Evolutionary conservation across 164 flowering plant genomes (phyloP).

Genomic region (Vitis riparia): DNA sequence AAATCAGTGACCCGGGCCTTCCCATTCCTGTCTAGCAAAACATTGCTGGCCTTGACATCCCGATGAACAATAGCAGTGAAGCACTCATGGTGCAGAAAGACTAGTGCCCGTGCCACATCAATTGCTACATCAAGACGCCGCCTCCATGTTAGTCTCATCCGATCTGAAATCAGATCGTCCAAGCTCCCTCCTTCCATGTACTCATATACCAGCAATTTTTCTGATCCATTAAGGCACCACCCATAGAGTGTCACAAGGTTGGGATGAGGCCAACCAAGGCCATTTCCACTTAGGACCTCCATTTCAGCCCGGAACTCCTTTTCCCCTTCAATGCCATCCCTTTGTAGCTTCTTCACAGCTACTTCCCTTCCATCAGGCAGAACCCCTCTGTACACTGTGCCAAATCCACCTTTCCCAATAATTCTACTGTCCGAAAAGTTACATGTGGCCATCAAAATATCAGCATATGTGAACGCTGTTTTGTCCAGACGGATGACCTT

Average conservation of each 20-base stretch:
- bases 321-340: conserved; percentile 84
- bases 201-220: conserved; percentile 77
- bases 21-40: conserved; percentile 67
- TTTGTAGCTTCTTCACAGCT: conserved; percentile 82
- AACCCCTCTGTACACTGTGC: conserved; percentile 71
- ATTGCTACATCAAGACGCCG: conserved; percentile 60
- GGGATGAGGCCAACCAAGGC: conserved; percentile 79
- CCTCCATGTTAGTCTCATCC: conserved; percentile 49
- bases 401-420: conserved; percentile 81
- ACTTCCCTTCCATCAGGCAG: conserved; percentile 81
- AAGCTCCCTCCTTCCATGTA: conserved; percentile 91
- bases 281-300: conserved; percentile 74
- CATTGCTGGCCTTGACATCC: conserved; percentile 92
- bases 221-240: conserved; percentile 78
- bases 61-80: conserved; percentile 79
- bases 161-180: conserved; percentile 65
- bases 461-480: conserved; percentile 65
- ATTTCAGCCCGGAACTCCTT: conserved; percentile 81
- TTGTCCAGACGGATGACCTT: conserved; percentile 72
- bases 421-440: conserved; percentile 64
- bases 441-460: conserved; percentile 68
- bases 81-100: conserved; percentile 86
- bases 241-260: conserved; percentile 84
- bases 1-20: conserved; percentile 76
- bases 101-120: conserved; percentile 76